Evolutionary conservation across 768 basidiomycete genomes (phyloP), one percentile per base, ranked within the genome.

Genomic region (Tremella fuciformis): DNA sequence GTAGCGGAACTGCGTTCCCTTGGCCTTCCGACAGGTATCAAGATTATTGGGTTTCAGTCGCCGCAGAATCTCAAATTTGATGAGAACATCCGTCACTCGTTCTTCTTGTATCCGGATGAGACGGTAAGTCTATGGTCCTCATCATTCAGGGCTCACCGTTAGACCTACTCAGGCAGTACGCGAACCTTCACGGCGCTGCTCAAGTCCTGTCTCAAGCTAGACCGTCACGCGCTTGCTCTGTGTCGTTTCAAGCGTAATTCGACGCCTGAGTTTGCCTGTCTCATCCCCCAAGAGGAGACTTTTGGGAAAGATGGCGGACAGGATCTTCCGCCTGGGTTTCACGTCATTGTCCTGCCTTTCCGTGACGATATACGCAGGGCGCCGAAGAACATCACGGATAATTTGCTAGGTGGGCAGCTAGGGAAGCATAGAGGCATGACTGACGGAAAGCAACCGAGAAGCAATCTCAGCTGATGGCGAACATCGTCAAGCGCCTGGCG

Each of bases 21-120:
- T 62, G 88, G 86, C 19, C 78, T 88, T 22, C 82, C 87, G 65
- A 87, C 91, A 60, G 83, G 86, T 11, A 83, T 99, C 71, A 91
- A 87, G 75, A 84, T 99, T 3, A 84, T 99, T 24, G 96, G 96
- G 3, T 98, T 97, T 80, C 91, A 92, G 73, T 81, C 86, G 53
- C 82, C 81, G 13, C 76, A 76, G 4, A 82, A 87, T 63, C 81
- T 98, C 1, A 78, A 78, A 1, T 88, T 93, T 64, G 88, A 92
- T 72, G 90, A 97, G 71, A 94, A 93, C 65, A 77, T 96, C 70
- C 94, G 91, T 70, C 92, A 97, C 77, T 86, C 92, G 0, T 77
- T 84, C 47, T 98, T 98, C 74, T 83, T 98, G 55, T 89, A 91
- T 74, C 96, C 96, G 0, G 86, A 93, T 68, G 96, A 99, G 74